A percentile compares a stretch with the other conserved stretches of the same genome.
Conservation (phyloP, 495 filamentous ascomycete genomes). For the Podospora sp. region DNA sequence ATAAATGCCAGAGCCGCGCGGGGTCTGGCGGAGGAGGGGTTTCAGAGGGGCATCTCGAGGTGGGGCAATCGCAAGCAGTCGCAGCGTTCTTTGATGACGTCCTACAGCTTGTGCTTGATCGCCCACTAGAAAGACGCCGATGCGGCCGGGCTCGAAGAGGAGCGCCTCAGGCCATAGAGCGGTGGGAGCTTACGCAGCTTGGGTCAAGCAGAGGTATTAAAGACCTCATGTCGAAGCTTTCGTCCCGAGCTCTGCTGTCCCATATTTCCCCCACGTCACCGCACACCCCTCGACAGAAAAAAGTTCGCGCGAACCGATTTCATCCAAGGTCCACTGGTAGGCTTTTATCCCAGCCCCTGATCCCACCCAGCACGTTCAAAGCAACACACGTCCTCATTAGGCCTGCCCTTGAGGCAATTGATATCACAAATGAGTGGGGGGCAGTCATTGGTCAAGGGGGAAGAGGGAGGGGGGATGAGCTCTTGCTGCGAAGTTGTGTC, state of each 20-base stretch:
- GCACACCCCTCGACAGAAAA: not conserved
- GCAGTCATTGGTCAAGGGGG: not conserved
- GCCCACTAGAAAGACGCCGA: constrained; percentile 7
- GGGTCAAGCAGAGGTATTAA: not conserved
- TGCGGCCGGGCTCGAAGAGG: not conserved
- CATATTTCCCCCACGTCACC: not conserved
- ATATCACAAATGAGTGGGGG: constrained; percentile 14
- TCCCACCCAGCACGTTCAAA: not conserved
- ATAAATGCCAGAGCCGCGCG: constrained; percentile 11
- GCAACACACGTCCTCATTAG: not conserved
- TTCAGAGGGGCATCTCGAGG: constrained; percentile 10
- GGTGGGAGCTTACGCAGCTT: not conserved
- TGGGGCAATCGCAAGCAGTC: constrained; percentile 10
- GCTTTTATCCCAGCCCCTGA: constrained; percentile 6
- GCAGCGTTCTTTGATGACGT: constrained; percentile 7
- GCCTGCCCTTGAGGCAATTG: not conserved
- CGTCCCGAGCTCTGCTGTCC: not conserved
- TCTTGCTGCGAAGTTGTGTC: not conserved
- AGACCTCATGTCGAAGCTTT: not conserved
- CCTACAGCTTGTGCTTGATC: constrained; percentile 18
- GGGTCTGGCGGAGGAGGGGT: constrained; percentile 14
- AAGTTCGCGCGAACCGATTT: not conserved
- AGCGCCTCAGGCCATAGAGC: not conserved
- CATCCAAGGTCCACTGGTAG: constrained; percentile 6
- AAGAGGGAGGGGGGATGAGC: not conserved